phyloP scores from a whole-genome alignment of 306 rosid species.

The Acacia acuminata region DNA sequence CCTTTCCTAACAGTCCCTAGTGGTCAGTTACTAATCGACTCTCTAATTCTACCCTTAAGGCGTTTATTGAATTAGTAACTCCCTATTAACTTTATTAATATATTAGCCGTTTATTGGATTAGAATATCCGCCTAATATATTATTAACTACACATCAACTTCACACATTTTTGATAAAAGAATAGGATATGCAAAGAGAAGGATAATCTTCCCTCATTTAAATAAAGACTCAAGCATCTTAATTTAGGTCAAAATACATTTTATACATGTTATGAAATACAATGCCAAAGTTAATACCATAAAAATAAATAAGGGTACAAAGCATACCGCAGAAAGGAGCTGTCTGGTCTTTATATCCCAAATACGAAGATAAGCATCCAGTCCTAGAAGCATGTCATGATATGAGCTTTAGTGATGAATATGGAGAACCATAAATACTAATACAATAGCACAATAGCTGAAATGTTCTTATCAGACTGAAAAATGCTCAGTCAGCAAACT shows the following conservation, averaged over 20 bases:
- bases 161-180: neutral
- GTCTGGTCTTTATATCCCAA: conserved; percentile 85
- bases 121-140: too few relatives aligned
- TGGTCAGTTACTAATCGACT: too few relatives aligned
- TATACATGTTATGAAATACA: neutral
- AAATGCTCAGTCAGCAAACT: conserved; percentile 13
- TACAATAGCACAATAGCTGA: conserved; percentile 13
- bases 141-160: neutral
- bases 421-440: neutral
- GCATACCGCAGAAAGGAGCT: conserved; percentile 87
- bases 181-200: neutral
- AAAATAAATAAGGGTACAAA: neutral
- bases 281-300: neutral
- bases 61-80: too few relatives aligned
- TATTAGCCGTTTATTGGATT: too few relatives aligned
- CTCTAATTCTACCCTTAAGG: too few relatives aligned
- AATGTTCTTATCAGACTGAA: conserved; percentile 8
- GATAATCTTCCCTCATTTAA: neutral
- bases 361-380: conserved; percentile 85
- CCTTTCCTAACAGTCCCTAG: too few relatives aligned
- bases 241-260: neutral
- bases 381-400: conserved; percentile 52
- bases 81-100: too few relatives aligned
- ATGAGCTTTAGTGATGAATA: conserved; percentile 25
- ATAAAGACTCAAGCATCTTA: neutral